A percentile compares a stretch with the other conserved stretches of the same genome.
These are phyloP conservation scores for Rhizopogon roseolus DNA, from an alignment of 768 basidiomycete species.

Conservation along the genomic window DNA sequence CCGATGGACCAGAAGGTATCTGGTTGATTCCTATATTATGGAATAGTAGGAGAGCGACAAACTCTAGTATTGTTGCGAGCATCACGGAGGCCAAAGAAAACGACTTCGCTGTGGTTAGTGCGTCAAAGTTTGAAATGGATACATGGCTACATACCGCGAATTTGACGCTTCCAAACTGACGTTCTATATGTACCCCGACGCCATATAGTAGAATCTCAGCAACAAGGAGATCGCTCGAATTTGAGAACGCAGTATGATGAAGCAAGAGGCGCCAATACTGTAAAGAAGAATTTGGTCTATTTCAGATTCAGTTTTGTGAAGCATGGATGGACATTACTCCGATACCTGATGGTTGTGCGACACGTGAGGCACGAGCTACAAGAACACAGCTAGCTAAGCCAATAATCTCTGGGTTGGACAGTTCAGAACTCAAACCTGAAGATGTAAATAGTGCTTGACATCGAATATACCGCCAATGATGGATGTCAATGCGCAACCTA, in stretches of 20 bases:
- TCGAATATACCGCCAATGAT: constrained; percentile 75
- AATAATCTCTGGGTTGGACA: neutral
- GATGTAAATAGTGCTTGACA: constrained; percentile 82
- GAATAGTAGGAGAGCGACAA: constrained; percentile 59
- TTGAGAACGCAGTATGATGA: constrained; percentile 75
- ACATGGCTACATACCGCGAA: constrained; percentile 60
- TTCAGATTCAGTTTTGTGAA: constrained; percentile 27
- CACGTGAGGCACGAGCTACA: constrained; percentile 79
- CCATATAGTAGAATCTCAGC: constrained; percentile 72
- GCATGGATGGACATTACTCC: constrained; percentile 1
- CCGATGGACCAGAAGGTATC: constrained; percentile 72
- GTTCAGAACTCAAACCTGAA: constrained; percentile 50
- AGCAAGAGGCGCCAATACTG: constrained; percentile 84
- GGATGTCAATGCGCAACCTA: constrained; percentile 66
- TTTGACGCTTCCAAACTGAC: constrained; percentile 83
- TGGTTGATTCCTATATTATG: constrained; percentile 66
- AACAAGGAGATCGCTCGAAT: constrained; percentile 82
- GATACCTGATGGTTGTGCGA: constrained; percentile 85
- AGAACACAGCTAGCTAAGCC: constrained; percentile 6
- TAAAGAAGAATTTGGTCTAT: constrained; percentile 16
- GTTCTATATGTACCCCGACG: constrained; percentile 66
- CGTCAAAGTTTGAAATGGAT: neutral
- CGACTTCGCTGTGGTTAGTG: constrained; percentile 45
- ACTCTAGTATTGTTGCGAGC: constrained; percentile 64
- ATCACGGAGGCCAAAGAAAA: constrained; percentile 67